Conservation (phyloP, 129 eudicot species). For the Centrapalus pauciflorus region DNA sequence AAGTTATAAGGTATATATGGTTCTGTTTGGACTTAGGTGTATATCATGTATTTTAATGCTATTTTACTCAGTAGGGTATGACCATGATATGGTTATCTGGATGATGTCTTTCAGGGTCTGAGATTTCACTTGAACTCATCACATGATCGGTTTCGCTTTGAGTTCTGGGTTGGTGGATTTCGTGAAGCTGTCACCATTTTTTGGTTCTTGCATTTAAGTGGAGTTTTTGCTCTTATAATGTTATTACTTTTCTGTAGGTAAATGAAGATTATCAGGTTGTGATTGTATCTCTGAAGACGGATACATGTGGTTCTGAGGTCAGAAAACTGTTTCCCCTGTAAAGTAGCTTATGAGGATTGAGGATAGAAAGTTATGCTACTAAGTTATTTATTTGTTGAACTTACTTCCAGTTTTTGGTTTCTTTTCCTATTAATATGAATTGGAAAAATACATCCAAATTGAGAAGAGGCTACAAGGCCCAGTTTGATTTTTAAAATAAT, state of each 20-base stretch:
- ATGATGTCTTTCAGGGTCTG: conserved; percentile 58
- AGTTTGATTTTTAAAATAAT: neutral
- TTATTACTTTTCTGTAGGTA: conserved; percentile 39
- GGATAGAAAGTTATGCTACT: no score
- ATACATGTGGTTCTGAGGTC: conserved; percentile 62
- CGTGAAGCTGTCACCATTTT: neutral
- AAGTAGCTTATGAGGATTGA: neutral
- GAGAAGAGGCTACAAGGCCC: neutral
- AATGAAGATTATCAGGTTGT: conserved; percentile 85
- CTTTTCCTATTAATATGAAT: no score
- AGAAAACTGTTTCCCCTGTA: conserved; percentile 2
- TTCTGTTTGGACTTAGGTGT: conserved; percentile 11
- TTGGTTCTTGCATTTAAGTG: neutral
- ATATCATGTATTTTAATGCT: neutral
- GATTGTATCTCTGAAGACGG: conserved; percentile 50
- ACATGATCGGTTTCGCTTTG: conserved; percentile 81
- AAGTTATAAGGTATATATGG: conserved; percentile 60
- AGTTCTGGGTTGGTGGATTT: conserved; percentile 76
- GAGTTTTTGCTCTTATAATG: neutral
- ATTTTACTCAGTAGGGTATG: neutral
- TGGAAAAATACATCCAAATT: neutral
- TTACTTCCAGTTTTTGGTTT: no score
- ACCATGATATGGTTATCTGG: neutral
- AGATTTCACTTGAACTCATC: conserved; percentile 60
- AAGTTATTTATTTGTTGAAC: no score